Evolutionary conservation across 2,329 filamentous ascomycete genomes (phyloP).

Genomic region (Huntiella omanensis): DNA sequence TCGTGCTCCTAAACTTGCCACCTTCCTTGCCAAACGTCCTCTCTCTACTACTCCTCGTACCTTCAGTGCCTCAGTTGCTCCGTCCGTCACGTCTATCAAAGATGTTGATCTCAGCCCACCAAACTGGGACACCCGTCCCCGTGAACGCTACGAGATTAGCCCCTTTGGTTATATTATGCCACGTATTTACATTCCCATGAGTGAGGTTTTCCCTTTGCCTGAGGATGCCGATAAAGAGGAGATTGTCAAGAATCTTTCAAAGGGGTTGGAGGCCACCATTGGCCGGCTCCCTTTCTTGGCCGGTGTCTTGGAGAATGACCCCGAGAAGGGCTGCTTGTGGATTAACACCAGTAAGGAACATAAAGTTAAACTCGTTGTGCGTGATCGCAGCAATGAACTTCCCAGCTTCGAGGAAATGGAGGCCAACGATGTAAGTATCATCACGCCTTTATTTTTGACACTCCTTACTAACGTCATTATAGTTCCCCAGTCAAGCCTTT

Average conservation of each 20-base stretch:
- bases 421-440: conserved; percentile 7
- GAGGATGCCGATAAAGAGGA: neutral
- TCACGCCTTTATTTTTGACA: neutral
- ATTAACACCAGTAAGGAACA: neutral
- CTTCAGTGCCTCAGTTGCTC: neutral
- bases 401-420: conserved; percentile 4
- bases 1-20: neutral
- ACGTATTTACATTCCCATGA: conserved; percentile 2
- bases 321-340: neutral
- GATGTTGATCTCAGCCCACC: conserved; percentile 1
- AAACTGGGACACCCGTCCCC: conserved; percentile 1
- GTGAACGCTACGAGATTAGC: conserved; percentile 3
- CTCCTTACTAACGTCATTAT: neutral
- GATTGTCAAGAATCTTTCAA: neutral
- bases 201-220: conserved; percentile 2
- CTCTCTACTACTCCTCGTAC: neutral
- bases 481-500: conserved; percentile 6
- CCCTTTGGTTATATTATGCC: conserved; percentile 7
- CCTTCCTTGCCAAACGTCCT: neutral
- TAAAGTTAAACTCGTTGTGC: neutral
- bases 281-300: neutral
- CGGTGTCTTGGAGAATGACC: neutral
- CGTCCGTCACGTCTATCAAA: neutral
- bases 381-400: neutral
- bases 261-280: conserved; percentile 3